Evolutionary conservation across 2,329 filamentous ascomycete species (phyloP), one percentile per base, ranked within the genome.

Genomic region (Botryotinia convoluta): DNA sequence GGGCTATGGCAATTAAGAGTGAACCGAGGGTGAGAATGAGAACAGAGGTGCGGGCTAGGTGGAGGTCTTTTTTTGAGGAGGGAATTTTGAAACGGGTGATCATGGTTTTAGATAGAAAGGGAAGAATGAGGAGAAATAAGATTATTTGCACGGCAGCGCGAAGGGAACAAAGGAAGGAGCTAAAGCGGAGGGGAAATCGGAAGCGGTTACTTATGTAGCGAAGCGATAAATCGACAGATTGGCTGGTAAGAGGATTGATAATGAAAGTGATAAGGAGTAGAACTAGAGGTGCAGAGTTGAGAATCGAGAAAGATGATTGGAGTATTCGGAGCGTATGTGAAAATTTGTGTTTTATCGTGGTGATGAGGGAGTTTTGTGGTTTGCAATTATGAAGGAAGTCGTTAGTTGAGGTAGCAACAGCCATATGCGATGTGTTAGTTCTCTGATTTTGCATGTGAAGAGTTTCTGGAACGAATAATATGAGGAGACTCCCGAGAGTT

Each of bases 391-490:
- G 32, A n/a, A 14, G 64, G 12, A 45, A 51, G 32, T 73, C 68
- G 3, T 75, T 62, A n/a, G 63, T 61, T 10, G 67, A 60, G 12
- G 71, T 64, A 42, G 69, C 26, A 60, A 10, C 73, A 54, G 8
- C 75, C 12, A n/a, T 65, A n/a, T 39, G 14, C n/a, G 62, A 48
- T 7, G 4, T 7, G 51, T 35, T 51, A 71, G 72, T 54, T 3
- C 72, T 72, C 26, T 65, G 48, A 44, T 74, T 76, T 57, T n/a
- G 48, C 48, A 77, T 61, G 61, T 79, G 77, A 39, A 78, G 73
- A 37, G 78, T 81, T 73, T 81, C 80, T 3, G 80, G 80, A 57
- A 81, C 73, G 45, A 81, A 75, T n/a, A 78, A 42, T 26, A 79
- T 73, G 54, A 79, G 68, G 26, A 73, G 39, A 8, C 71, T 73